Evolutionary conservation across 1,139 yeast genomes (phyloP).

Genomic region (Candida labiduridarum): DNA sequence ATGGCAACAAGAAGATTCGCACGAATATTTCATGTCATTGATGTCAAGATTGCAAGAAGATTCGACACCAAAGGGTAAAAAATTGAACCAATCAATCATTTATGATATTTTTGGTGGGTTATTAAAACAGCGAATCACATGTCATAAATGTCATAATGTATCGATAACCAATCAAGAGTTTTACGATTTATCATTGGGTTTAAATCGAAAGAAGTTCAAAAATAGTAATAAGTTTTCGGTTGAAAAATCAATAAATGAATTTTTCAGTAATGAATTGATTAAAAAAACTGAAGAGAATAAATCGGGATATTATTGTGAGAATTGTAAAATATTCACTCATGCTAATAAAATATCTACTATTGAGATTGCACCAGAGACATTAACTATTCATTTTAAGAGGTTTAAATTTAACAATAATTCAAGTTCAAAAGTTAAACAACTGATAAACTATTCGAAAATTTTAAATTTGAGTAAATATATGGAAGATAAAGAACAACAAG

Average conservation of each 20-base stretch:
- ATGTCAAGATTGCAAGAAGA: constrained; percentile 90
- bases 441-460: constrained; percentile 76
- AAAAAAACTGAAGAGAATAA: constrained; percentile 64
- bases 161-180: constrained; percentile 94
- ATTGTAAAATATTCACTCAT: constrained; percentile 73
- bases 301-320: constrained; percentile 82
- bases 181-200: constrained; percentile 83
- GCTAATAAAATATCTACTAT: constrained; percentile 79
- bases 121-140: constrained; percentile 79
- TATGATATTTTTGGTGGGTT: constrained; percentile 95
- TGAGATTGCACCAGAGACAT: constrained; percentile 83
- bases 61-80: constrained; percentile 83
- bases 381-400: constrained; percentile 83
- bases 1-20: constrained; percentile 98
- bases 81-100: constrained; percentile 76
- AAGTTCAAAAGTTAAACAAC: constrained; percentile 85
- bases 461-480: constrained; percentile 74
- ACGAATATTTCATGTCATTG: constrained; percentile 92
- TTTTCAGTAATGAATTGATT: constrained; percentile 78
- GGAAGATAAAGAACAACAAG: constrained; percentile 44
- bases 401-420: constrained; percentile 80
- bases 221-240: constrained; percentile 50
- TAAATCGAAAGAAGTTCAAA: constrained; percentile 44
- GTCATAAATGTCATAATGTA: constrained; percentile 75
- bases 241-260: constrained; percentile 74